Conservation (phyloP, 1,284 basidiomycete genomes). For the Papiliotrema fonsecae region DNA sequence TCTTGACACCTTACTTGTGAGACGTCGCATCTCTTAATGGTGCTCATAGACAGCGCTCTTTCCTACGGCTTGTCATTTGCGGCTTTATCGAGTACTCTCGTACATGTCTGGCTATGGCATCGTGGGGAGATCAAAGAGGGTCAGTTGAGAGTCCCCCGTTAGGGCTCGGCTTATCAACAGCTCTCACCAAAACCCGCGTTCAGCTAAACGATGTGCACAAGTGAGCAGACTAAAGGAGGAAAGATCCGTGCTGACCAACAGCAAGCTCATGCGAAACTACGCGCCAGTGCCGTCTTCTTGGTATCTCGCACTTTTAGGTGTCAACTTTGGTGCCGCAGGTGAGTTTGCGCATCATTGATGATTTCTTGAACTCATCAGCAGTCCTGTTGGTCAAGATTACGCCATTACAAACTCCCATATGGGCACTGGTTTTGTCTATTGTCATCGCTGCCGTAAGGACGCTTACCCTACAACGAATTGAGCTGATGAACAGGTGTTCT, state of each 20-base stretch:
- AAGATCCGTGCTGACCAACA: conserved; percentile 7
- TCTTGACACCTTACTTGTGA: conserved; percentile 53
- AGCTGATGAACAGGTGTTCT: conserved; percentile 29
- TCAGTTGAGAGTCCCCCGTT: conserved; percentile 7
- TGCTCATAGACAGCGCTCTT: conserved; percentile 29
- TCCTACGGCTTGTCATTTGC: conserved; percentile 51
- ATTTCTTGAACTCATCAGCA: conserved; percentile 6
- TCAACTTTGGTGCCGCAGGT: conserved; percentile 43
- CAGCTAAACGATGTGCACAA: conserved; percentile 46
- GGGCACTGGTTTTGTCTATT: conserved; percentile 51
- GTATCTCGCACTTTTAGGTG: conserved; percentile 39
- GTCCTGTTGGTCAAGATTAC: conserved; percentile 49
- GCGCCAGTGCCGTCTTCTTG: conserved; percentile 42
- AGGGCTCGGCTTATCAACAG: conserved; percentile 14
- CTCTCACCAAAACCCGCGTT: conserved; percentile 36
- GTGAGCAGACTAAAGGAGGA: conserved; percentile 12
- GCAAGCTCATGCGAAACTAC: conserved; percentile 45
- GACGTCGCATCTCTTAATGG: background rate
- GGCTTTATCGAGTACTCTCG: conserved; percentile 50
- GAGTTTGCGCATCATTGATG: conserved; percentile 4
- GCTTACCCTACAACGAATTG: conserved; percentile 2
- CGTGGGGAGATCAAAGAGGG: conserved; percentile 49
- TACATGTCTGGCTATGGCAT: conserved; percentile 53
- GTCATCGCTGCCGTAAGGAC: conserved; percentile 44
- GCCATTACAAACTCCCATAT: conserved; percentile 51